Base-by-base conservation (phyloP, 345 rosid species). In the Excoecaria cochinchinensis region DNA sequence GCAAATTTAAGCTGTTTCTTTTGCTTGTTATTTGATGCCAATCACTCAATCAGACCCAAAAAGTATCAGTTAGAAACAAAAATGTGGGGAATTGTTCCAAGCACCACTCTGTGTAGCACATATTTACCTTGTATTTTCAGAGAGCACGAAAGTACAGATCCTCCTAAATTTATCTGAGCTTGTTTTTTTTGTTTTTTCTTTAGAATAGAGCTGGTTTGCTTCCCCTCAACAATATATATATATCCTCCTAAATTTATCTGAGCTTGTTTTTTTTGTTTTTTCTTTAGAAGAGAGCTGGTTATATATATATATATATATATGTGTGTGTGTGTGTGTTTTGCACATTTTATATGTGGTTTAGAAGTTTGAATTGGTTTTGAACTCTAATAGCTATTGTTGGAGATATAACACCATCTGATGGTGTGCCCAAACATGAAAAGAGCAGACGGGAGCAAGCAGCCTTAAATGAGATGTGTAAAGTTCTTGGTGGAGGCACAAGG, bases 371-470 rank as follows among this genome's bases (percentile, higher is more conserved):
- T 51, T 67, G 60, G 50, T 44, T 75, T 80, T 72, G 66, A 51
- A 76, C 64, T 64, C 50, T 76, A 56, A 76, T 69, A 76, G 83
- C 77, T 68, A 80, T 76, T 61, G 83, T 80, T 72, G 83, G 83
- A 72, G 83, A 80, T 60, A 76, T 76, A 72, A 80, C 80, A 46
- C 83, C 83, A 80, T 72, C 83, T 68, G 80, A 80, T 46, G 83
- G 80, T 24, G 83, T 80, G 71, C 83, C 83, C 4, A 80, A 80
- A 73, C 60, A 55, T 6, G 83, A 80, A 69, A 76, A 76, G 74
- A 76, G 80, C 60, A 76, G 80, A 59, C 62, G 25, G 51, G 83
- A 80, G 71, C 74, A 80, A 69, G 80, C 71, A 6, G 80, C 83
- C 42, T 76, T 80, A 39, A 58, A 72, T 47, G 83, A 80, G 61